These are phyloP conservation scores for Kwoniella sp. DNA, from an alignment of 768 basidiomycete species.

Conservation along the genomic window DNA sequence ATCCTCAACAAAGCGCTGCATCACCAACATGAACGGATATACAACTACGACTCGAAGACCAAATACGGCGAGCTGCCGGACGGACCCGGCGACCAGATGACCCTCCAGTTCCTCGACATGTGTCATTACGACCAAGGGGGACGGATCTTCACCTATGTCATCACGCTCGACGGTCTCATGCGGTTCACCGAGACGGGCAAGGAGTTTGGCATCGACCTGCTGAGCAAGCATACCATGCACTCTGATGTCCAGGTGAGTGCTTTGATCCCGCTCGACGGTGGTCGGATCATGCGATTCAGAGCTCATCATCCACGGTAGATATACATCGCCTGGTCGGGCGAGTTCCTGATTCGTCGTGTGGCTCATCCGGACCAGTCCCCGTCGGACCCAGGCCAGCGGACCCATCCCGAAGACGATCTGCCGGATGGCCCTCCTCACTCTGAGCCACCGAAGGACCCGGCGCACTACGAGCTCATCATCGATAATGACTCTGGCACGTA, in stretches of 20 bases:
- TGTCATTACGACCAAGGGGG: slow-evolving; percentile 53
- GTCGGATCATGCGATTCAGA: slow-evolving; percentile 4
- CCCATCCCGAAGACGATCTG: slow-evolving; percentile 27
- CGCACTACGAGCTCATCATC: slow-evolving; percentile 73
- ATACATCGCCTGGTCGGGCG: slow-evolving; percentile 55
- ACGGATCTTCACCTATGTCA: slow-evolving; percentile 73
- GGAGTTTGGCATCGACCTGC: slow-evolving; percentile 80
- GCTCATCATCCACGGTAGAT: slow-evolving; percentile 32
- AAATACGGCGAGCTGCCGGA: slow-evolving; percentile 48
- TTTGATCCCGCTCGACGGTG: neutral
- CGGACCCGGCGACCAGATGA: slow-evolving; percentile 29
- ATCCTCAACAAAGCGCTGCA: slow-evolving; percentile 52
- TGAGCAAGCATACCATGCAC: slow-evolving; percentile 81
- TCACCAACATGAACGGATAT: slow-evolving; percentile 53
- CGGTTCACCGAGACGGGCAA: slow-evolving; percentile 84
- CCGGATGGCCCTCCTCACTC: slow-evolving; percentile 32
- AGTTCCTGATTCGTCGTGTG: slow-evolving; percentile 59
- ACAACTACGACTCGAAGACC: slow-evolving; percentile 51
- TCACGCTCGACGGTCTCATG: slow-evolving; percentile 67
- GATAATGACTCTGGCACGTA: slow-evolving; percentile 79
- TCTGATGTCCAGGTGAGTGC: slow-evolving; percentile 55
- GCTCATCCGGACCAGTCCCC: slow-evolving; percentile 52
- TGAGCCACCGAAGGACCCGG: slow-evolving; percentile 45
- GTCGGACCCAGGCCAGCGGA: slow-evolving; percentile 56
- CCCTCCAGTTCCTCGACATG: slow-evolving; percentile 53